These are phyloP conservation scores for Globisporangium iwayamae DNA, from an alignment of 352 stramenopile species.

Conservation along the genomic window DNA sequence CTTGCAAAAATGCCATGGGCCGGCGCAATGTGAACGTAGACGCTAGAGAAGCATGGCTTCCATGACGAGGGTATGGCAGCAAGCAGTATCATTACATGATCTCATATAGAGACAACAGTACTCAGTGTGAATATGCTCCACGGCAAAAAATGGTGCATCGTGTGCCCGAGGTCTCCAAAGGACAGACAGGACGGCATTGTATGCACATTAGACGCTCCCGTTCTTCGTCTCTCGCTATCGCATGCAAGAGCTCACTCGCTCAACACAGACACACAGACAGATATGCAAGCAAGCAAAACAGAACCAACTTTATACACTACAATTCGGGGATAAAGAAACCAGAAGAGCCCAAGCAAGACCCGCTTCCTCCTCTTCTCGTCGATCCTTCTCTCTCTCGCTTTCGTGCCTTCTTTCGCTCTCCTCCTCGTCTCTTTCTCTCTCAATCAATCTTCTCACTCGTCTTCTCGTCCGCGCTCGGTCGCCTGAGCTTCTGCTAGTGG, in stretches of 20 bases:
- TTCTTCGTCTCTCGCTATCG: neutral
- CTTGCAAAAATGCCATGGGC: no score
- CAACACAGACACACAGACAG: no score
- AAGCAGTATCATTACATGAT: neutral
- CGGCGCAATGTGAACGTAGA: no score
- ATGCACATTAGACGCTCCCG: neutral
- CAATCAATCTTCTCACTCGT: neutral
- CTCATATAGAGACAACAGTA: neutral
- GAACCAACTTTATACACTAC: conserved; percentile 32
- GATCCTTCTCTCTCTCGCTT: neutral
- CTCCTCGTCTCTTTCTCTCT: conserved; percentile 5
- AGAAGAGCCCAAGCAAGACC: conserved; percentile 7
- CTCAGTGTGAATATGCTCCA: neutral
- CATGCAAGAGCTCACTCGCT: neutral
- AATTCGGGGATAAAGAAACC: conserved; percentile 29
- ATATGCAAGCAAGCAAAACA: conserved; percentile 2
- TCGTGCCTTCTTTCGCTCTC: neutral
- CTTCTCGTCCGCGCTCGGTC: neutral
- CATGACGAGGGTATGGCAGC: no score
- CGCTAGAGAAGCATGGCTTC: no score
- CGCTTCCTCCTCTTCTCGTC: neutral
- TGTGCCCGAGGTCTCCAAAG: neutral
- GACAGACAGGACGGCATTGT: neutral
- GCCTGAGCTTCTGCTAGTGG: neutral
- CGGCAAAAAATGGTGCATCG: neutral